These are phyloP conservation scores for Beauveria pseudobassiana DNA, from an alignment of 2,329 filamentous ascomycete genomes.

Conservation along the genomic window DNA sequence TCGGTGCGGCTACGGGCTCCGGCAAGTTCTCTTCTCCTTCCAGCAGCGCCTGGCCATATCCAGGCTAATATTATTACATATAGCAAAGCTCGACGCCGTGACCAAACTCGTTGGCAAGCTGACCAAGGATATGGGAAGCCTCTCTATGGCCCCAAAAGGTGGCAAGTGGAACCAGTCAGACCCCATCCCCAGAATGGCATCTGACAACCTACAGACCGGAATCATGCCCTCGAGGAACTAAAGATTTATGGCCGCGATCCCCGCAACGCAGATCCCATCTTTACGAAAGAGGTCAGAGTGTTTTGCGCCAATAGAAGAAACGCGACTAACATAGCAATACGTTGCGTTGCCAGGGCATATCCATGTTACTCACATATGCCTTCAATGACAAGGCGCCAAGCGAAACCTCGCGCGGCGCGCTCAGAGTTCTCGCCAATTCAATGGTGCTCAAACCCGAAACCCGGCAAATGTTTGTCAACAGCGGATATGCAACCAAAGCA, in stretches of 20 bases:
- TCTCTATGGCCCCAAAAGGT: constrained; percentile 54
- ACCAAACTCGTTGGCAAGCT: constrained; percentile 56
- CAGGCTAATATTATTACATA: background rate
- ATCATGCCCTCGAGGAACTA: constrained; percentile 56
- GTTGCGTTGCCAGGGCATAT: constrained; percentile 54
- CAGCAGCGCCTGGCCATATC: too few relatives aligned
- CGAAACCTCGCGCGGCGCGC: constrained; percentile 63
- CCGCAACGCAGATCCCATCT: constrained; percentile 70
- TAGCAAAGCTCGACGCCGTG: constrained; percentile 64
- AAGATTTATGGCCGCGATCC: constrained; percentile 62
- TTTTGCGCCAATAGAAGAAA: background rate
- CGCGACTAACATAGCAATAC: constrained; percentile 8
- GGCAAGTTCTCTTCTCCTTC: constrained; percentile 27
- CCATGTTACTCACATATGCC: constrained; percentile 63
- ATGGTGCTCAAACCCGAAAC: constrained; percentile 49
- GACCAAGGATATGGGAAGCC: constrained; percentile 52
- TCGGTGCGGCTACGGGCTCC: constrained; percentile 31
- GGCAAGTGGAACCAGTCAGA: constrained; percentile 21
- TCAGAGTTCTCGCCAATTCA: constrained; percentile 77
- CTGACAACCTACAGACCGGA: constrained; percentile 45
- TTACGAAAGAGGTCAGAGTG: constrained; percentile 60
- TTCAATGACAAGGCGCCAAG: constrained; percentile 47
- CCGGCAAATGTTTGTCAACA: constrained; percentile 24
- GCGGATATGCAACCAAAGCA: constrained; percentile 53
- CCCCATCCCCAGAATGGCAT: constrained; percentile 5